A percentile compares a stretch with the other conserved stretches of the same genome.
phyloP scores from a whole-genome alignment of 139 green algal species.

The Ostreobium quekettii region DNA sequence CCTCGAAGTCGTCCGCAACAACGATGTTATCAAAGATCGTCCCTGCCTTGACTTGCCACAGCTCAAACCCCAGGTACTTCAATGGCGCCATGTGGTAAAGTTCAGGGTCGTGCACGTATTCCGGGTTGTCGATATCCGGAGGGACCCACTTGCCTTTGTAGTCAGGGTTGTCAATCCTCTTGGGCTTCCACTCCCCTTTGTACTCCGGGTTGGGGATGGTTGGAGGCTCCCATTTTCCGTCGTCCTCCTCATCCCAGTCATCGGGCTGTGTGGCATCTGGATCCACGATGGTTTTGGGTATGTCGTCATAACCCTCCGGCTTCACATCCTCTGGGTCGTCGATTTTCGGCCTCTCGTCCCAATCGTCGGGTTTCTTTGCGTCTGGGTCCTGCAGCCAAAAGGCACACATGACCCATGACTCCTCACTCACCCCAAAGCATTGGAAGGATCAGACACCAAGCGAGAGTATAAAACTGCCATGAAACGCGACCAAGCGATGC shows the following conservation, averaged over 20 bases:
- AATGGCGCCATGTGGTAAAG: conserved; percentile 64
- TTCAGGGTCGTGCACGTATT: conserved; percentile 56
- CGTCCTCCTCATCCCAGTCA: conserved; percentile 86
- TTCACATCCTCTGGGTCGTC: conserved; percentile 69
- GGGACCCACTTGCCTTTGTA: conserved; percentile 76
- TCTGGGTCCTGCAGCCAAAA: conserved; percentile 58
- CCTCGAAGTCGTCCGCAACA: conserved; percentile 59
- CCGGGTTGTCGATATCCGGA: conserved; percentile 77
- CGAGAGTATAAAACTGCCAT: neutral
- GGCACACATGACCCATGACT: neutral
- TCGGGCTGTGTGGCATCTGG: conserved; percentile 71
- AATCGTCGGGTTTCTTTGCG: conserved; percentile 82
- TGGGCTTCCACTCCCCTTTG: conserved; percentile 80
- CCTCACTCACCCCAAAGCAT: neutral
- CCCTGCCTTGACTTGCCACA: conserved; percentile 85
- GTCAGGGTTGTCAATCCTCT: conserved; percentile 56
- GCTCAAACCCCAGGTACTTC: conserved; percentile 75
- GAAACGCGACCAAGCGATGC: neutral
- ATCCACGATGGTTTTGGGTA: conserved; percentile 67
- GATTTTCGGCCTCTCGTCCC: conserved; percentile 73
- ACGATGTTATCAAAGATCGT: conserved; percentile 91
- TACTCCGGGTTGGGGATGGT: conserved; percentile 82
- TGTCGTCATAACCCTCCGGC: conserved; percentile 61
- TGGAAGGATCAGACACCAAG: neutral
- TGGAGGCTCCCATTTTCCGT: conserved; percentile 79